These are phyloP conservation scores for Wickerhamiella galacta DNA, from an alignment of 805 yeast species.

Conservation along the genomic window DNA sequence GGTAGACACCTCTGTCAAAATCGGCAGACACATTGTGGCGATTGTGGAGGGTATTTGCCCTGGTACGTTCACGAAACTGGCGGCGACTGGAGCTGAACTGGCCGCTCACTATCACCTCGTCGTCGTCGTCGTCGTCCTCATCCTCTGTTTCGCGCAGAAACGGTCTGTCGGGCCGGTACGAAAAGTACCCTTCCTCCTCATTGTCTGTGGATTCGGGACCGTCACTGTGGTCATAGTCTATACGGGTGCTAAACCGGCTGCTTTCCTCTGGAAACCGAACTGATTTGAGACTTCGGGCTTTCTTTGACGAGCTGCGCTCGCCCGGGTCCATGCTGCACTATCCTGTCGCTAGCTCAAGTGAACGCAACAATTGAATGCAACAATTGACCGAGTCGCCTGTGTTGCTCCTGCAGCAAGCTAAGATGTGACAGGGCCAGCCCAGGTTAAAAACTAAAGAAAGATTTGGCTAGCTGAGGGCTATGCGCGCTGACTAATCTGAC, in stretches of 20 bases:
- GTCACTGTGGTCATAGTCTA: slow-evolving; percentile 3
- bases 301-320: background rate
- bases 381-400: too few species aligned
- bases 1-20: background rate
- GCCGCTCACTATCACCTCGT: background rate
- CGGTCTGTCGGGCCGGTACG: background rate
- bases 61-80: too few species aligned
- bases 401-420: too few species aligned
- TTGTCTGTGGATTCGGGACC: slow-evolving; percentile 4
- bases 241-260: background rate
- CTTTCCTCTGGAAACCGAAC: slow-evolving; percentile 3
- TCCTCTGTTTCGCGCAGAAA: background rate
- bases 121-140: background rate
- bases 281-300: background rate
- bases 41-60: slow-evolving; percentile 3
- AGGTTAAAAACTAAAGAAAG: too few species aligned
- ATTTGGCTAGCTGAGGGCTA: too few species aligned
- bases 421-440: too few species aligned
- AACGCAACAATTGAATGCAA: too few species aligned
- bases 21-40: background rate
- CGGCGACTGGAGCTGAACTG: background rate
- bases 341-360: too few species aligned
- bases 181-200: slow-evolving; percentile 2
- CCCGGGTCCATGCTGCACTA: background rate
- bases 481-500: too few species aligned